These are phyloP conservation scores for Scutellaria minor DNA, from an alignment of 257 asterid genomes.

Conservation along the genomic window DNA sequence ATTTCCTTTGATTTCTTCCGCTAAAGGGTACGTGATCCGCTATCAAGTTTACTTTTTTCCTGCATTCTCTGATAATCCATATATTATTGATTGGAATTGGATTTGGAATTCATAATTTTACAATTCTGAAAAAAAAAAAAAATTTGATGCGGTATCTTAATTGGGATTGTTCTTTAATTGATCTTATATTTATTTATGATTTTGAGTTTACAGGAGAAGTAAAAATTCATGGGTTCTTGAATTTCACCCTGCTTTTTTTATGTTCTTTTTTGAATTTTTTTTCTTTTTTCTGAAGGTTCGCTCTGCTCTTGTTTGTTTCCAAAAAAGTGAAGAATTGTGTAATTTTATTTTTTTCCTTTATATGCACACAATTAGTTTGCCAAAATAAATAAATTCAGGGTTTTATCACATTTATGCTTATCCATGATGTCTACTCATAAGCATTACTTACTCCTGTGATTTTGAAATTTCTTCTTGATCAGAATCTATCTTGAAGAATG, in stretches of 20 bases:
- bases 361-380: too few relatives aligned
- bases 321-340: slow-evolving; percentile 7
- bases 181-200: neutral
- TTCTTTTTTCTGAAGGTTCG: neutral
- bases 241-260: neutral
- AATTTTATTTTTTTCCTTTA: neutral
- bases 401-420: neutral
- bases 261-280: too few relatives aligned
- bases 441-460: neutral
- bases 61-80: neutral
- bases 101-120: neutral
- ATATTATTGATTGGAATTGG: slow-evolving; percentile 6
- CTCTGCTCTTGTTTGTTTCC: neutral
- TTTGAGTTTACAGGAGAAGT: neutral
- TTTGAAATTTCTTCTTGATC: neutral
- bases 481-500: neutral
- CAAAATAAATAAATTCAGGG: neutral
- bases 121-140: neutral
- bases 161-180: neutral
- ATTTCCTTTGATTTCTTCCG: neutral
- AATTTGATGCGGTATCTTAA: neutral
- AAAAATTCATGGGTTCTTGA: slow-evolving; percentile 17
- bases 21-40: slow-evolving; percentile 24
- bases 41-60: neutral
- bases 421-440: neutral